Conservation (phyloP, 176 grass and related monocot genomes). For the Eremochloa ophiuroides region DNA sequence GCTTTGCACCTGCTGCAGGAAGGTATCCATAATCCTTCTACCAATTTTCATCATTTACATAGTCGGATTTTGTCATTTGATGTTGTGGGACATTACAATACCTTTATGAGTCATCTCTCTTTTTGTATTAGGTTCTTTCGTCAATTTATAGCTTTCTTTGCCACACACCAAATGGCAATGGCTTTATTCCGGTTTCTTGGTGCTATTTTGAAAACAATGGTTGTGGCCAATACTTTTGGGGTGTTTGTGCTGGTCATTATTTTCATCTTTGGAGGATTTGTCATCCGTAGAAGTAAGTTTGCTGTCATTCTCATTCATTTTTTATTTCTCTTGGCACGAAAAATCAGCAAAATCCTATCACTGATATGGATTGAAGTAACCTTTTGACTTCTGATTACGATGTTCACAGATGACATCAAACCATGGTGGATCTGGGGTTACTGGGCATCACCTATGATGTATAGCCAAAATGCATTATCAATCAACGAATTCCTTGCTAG, state of each 20-base stretch:
- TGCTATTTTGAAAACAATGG: conserved; percentile 71
- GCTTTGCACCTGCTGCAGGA: conserved; percentile 50
- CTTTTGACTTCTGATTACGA: background rate
- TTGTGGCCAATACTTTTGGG: conserved; percentile 77
- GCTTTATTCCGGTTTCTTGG: conserved; percentile 76
- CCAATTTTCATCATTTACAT: background rate
- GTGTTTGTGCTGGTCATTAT: conserved; percentile 57
- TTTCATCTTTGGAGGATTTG: conserved; percentile 85
- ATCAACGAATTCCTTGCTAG: conserved; percentile 84
- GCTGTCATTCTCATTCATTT: conserved; percentile 1
- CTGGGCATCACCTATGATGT: conserved; percentile 92
- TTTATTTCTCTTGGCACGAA: background rate
- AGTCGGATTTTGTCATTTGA: background rate
- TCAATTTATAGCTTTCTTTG: conserved; percentile 59
- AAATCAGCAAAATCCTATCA: background rate
- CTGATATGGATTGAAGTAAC: conserved; percentile 13
- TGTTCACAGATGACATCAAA: conserved; percentile 66
- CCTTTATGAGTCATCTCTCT: conserved; percentile 4
- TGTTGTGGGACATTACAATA: background rate
- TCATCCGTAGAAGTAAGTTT: conserved; percentile 66
- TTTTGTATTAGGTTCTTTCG: conserved; percentile 67
- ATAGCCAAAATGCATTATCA: conserved; percentile 79
- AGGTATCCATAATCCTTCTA: conserved; percentile 28
- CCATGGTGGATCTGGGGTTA: conserved; percentile 97
- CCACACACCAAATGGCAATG: conserved; percentile 74